Base-by-base conservation (phyloP, 1,139 yeast species). In the Eremothecium sinecaudum region DNA sequence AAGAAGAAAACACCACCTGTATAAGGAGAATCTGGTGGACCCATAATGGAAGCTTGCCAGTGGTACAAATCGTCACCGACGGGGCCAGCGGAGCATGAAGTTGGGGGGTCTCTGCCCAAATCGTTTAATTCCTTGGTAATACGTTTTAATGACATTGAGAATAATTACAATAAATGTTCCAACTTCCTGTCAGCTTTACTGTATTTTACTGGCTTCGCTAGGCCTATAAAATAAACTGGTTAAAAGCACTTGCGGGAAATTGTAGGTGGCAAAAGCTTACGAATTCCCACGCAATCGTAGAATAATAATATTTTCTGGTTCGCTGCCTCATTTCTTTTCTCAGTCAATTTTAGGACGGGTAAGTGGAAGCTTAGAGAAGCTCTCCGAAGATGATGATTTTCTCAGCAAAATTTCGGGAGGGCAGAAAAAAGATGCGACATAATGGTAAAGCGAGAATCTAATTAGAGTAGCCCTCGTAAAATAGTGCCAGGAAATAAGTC, bases 31-130 rank as follows among this genome's bases (percentile, higher is more conserved):
- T 84, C 95, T 47, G 90, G 72, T 32, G 95, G 95, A 31, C 95
- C 95, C 90, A 84, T 81, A 61, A 84, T 84, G 39, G 94, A 83
- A 32, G 95, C 95, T 64, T 84, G 94, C 95, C 95, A 84, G 70
- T 83, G 94, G 67, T 79, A 84, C 59, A 84, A 70, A 59, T 84
- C 94, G 55, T 90, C 97, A 37, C 96, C 96, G 34, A 84, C 93
- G 53, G 99, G 99, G 34, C 98, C 99, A 8, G 98, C 98, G 26
- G 97, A 86, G 66, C 98, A 92, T 33, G 96, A 86, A 41, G 97
- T 83, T 56, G 98, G 98, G 46, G 98, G 99, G 62, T 90, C 99
- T 73, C 94, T 83, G 62, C 94, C 95, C 59, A 87, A 73, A 65
- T 87, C 97, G 52, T 81, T 79, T 57, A 87, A 74, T 67, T 87